Percentiles rank a stretch among this genome's conserved stretches.
Evolutionary conservation across 2,329 filamentous ascomycete species (phyloP).

Genomic region (Diaporthe australafricana): DNA sequence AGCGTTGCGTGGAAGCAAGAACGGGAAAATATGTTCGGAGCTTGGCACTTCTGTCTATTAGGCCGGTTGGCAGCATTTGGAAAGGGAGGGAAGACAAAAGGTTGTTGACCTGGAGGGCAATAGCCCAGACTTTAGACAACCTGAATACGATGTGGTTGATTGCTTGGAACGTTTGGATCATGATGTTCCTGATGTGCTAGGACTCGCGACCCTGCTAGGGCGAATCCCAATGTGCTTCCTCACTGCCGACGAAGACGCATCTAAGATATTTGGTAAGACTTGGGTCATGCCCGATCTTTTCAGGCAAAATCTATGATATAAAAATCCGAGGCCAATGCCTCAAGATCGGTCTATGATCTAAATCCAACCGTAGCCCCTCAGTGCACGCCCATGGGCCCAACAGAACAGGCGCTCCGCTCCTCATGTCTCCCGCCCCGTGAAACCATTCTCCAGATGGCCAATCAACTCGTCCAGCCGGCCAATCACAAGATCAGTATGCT

Average conservation of each 20-base stretch:
- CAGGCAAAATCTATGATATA: background rate
- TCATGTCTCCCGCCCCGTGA: conserved; percentile 62
- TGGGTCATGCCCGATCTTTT: too few relatives aligned
- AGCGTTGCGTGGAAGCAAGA: conserved; percentile 14
- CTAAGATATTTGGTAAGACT: background rate
- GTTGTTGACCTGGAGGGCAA: background rate
- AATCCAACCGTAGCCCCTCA: too few relatives aligned
- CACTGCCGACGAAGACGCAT: background rate
- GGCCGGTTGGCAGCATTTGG: conserved; percentile 4
- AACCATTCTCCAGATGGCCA: conserved; percentile 79
- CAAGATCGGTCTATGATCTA: background rate
- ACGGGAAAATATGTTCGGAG: background rate
- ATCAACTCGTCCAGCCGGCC: conserved; percentile 80
- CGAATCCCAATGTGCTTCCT: background rate
- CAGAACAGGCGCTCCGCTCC: background rate
- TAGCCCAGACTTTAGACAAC: conserved; percentile 7
- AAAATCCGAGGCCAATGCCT: background rate
- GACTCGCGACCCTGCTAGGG: too few relatives aligned
- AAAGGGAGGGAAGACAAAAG: conserved; percentile 4
- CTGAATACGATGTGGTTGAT: conserved; percentile 24
- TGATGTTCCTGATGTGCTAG: background rate
- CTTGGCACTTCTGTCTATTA: conserved; percentile 21
- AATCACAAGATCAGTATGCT: conserved; percentile 82
- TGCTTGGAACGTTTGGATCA: background rate
- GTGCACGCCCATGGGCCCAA: background rate